Conservation (phyloP, 2,329 filamentous ascomycete genomes). For the Alternaria longipes region DNA sequence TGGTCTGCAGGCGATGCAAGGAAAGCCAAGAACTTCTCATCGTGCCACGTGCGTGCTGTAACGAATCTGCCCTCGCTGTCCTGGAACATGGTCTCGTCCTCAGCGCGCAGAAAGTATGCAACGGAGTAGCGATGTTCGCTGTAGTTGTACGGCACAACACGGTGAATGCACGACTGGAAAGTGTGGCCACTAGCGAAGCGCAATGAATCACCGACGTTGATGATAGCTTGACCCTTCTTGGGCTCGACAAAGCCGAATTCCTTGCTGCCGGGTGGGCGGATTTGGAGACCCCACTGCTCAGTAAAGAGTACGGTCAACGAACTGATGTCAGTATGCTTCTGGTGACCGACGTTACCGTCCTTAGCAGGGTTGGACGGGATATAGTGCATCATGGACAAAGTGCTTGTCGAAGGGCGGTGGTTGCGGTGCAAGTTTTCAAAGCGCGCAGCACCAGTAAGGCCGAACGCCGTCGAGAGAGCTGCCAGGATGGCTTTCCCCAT, state of each 20-base stretch:
- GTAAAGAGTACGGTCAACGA: constrained; percentile 55
- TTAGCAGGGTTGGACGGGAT: constrained; percentile 35
- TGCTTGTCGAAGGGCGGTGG: constrained; percentile 44
- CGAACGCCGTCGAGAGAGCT: constrained; percentile 51
- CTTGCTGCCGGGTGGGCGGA: constrained; percentile 60
- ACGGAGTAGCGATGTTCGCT: constrained; percentile 67
- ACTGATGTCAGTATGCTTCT: constrained; percentile 47
- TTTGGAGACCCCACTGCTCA: constrained; percentile 67
- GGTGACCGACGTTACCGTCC: constrained; percentile 39
- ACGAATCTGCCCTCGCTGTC: constrained; percentile 64
- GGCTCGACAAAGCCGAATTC: constrained; percentile 59
- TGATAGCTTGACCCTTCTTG: constrained; percentile 61
- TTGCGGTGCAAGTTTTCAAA: constrained; percentile 47
- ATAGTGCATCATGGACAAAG: constrained; percentile 48
- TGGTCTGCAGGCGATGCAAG: constrained; percentile 23
- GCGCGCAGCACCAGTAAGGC: constrained; percentile 35
- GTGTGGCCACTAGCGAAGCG: constrained; percentile 64
- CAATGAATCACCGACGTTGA: constrained; percentile 68
- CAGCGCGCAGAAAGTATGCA: constrained; percentile 66
- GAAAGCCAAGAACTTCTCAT: constrained; percentile 47
- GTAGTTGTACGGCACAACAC: constrained; percentile 63
- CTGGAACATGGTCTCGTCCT: constrained; percentile 65
- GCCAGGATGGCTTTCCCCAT: constrained; percentile 56
- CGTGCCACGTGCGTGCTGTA: constrained; percentile 56
- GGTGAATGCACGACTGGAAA: constrained; percentile 67